These are phyloP conservation scores for Aspergillus sp. DNA, from an alignment of 2,329 filamentous ascomycete species.

Conservation along the genomic window DNA sequence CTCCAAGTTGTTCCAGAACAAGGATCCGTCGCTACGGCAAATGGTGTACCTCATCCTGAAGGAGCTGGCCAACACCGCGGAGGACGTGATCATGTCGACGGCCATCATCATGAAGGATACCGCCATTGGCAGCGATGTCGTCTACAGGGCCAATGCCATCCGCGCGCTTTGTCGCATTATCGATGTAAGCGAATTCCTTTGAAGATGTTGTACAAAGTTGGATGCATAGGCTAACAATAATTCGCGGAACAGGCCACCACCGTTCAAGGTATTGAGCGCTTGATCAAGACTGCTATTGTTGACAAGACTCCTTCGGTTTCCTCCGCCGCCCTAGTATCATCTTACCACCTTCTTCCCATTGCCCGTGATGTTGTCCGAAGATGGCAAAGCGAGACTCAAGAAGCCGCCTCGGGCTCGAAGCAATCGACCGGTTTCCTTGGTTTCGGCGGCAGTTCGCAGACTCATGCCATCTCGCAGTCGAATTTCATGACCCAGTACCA, in stretches of 20 bases:
- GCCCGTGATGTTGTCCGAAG: slow-evolving; percentile 91
- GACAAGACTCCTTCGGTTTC: slow-evolving; percentile 98
- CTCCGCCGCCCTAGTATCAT: slow-evolving; percentile 91
- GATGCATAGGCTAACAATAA: slow-evolving; percentile 13
- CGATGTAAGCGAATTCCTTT: slow-evolving; percentile 61
- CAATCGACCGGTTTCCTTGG: slow-evolving; percentile 88
- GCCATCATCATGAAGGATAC: slow-evolving; percentile 99
- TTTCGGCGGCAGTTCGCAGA: slow-evolving; percentile 75
- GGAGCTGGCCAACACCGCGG: slow-evolving; percentile 90
- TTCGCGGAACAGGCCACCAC: slow-evolving; percentile 68
- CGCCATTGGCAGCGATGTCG: slow-evolving; percentile 86
- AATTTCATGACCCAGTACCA: slow-evolving; percentile 99
- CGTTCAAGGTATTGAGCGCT: slow-evolving; percentile 94
- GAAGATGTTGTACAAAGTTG: neutral
- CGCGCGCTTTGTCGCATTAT: slow-evolving; percentile 94
- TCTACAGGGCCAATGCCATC: slow-evolving; percentile 95
- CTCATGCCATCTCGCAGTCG: slow-evolving; percentile 72
- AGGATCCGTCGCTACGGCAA: slow-evolving; percentile 94
- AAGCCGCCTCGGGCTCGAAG: slow-evolving; percentile 87
- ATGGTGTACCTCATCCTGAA: slow-evolving; percentile 99
- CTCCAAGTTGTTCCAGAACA: slow-evolving; percentile 99
- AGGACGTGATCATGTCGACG: slow-evolving; percentile 99
- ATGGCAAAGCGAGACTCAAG: slow-evolving; percentile 98
- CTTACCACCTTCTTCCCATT: slow-evolving; percentile 95
- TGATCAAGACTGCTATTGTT: slow-evolving; percentile 98